These are phyloP conservation scores for Trichoderma asperellum DNA, from an alignment of 2,329 filamentous ascomycete species.

Conservation along the genomic window DNA sequence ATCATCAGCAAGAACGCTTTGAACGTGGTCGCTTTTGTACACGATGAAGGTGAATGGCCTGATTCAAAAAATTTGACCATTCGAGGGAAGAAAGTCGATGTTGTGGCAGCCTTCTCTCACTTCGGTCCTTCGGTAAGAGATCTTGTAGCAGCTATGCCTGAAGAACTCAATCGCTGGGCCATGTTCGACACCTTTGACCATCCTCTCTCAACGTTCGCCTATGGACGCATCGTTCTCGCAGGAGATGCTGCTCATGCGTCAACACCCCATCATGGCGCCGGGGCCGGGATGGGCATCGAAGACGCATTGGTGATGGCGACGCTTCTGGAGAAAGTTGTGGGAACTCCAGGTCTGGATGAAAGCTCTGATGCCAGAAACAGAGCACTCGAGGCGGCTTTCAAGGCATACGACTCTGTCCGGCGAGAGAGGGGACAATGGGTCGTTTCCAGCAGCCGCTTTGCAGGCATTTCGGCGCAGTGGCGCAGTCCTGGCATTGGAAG, in stretches of 20 bases:
- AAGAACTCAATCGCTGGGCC: slow-evolving; percentile 29
- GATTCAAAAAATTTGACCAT: not conserved
- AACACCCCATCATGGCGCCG: slow-evolving; percentile 36
- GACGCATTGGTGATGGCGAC: slow-evolving; percentile 31
- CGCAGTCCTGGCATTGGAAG: not conserved
- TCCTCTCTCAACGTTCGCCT: slow-evolving; percentile 27
- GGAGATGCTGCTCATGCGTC: slow-evolving; percentile 37
- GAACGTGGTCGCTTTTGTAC: slow-evolving; percentile 21
- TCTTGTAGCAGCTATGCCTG: slow-evolving; percentile 9
- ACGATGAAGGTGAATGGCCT: slow-evolving; percentile 19
- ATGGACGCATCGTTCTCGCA: slow-evolving; percentile 31
- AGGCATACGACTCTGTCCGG: slow-evolving; percentile 24
- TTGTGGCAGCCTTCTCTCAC: not conserved
- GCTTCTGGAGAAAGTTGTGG: not conserved
- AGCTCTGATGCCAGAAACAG: not conserved
- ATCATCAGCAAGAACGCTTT: not conserved
- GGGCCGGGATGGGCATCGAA: slow-evolving; percentile 38
- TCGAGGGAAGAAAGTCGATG: not conserved
- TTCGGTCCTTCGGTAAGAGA: slow-evolving; percentile 8
- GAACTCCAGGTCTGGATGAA: not conserved
- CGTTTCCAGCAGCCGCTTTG: slow-evolving; percentile 28
- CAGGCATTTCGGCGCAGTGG: not conserved
- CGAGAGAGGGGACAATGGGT: slow-evolving; percentile 28
- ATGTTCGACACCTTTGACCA: slow-evolving; percentile 30
- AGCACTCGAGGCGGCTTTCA: slow-evolving; percentile 10